These are phyloP conservation scores for Cotoneaster glaucophyllus DNA, from an alignment of 306 rosid genomes.

Conservation along the genomic window DNA sequence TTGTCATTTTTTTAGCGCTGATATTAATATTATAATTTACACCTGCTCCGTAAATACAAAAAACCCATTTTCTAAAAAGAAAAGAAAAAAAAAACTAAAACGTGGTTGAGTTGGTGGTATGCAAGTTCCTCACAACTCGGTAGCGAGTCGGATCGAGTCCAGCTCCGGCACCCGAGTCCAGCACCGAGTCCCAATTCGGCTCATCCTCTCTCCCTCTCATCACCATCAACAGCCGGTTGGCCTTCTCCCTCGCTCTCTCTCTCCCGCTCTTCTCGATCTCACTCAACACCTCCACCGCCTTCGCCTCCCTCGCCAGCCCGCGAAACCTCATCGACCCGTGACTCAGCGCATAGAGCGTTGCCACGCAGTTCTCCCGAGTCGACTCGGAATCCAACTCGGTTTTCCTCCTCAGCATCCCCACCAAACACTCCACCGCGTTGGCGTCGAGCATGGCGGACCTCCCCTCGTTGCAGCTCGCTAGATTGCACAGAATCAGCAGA, in stretches of 20 bases:
- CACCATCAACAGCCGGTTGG: constrained; percentile 55
- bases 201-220: constrained; percentile 52
- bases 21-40: constrained; percentile 22
- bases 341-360: constrained; percentile 65
- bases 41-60: constrained; percentile 1
- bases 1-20: neutral
- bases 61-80: neutral
- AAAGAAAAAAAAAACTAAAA: constrained; percentile 28
- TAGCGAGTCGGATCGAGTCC: constrained; percentile 1
- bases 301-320: constrained; percentile 80
- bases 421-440: constrained; percentile 60
- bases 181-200: constrained; percentile 16
- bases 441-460: constrained; percentile 76
- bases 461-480: constrained; percentile 62
- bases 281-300: constrained; percentile 65
- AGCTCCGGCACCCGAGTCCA: constrained; percentile 31
- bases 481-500: constrained; percentile 62
- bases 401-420: constrained; percentile 48
- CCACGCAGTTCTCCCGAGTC: constrained; percentile 80
- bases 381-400: constrained; percentile 56
- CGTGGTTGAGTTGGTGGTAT: constrained; percentile 39
- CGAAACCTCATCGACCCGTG: constrained; percentile 77
- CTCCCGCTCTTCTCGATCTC: constrained; percentile 70
- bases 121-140: constrained; percentile 32
- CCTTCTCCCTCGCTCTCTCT: constrained; percentile 78